These are phyloP conservation scores for Saccharomycopsis hybrid DNA, from an alignment of 1,139 yeast genomes.

Conservation along the genomic window DNA sequence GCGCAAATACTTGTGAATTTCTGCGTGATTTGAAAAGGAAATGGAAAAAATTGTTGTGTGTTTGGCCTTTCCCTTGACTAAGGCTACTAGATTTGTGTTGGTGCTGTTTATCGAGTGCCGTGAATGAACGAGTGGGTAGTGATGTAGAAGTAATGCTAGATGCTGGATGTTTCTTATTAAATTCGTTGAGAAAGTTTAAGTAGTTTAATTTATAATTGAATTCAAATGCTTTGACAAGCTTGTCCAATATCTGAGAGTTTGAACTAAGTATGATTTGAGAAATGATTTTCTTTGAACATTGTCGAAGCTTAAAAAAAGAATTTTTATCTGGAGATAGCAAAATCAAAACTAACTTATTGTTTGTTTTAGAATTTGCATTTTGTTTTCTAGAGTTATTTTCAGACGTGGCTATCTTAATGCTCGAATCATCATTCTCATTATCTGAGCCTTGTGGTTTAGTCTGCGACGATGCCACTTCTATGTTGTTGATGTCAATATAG, in stretches of 20 bases:
- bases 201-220: slow-evolving; percentile 16
- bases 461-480: slow-evolving; percentile 6
- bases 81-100: not conserved
- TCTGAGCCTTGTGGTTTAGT: slow-evolving; percentile 11
- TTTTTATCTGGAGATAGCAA: slow-evolving; percentile 79
- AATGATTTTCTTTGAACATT: slow-evolving; percentile 49
- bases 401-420: not conserved
- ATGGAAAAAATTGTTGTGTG: slow-evolving; percentile 43
- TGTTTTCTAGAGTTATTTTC: not conserved
- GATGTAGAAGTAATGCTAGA: not conserved
- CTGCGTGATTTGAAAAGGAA: slow-evolving; percentile 70
- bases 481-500: slow-evolving; percentile 17
- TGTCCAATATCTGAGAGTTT: slow-evolving; percentile 6
- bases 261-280: slow-evolving; percentile 26
- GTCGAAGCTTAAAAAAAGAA: slow-evolving; percentile 69
- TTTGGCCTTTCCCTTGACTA: not conserved
- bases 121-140: not conserved
- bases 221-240: slow-evolving; percentile 11
- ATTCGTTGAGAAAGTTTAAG: slow-evolving; percentile 12
- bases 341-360: slow-evolving; percentile 50
- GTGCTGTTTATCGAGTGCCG: not conserved
- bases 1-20: slow-evolving; percentile 53
- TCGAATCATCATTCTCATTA: not conserved
- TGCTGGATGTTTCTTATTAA: slow-evolving; percentile 9
- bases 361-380: not conserved